Percentiles rank a stretch among this genome's conserved stretches.
phyloP scores from a whole-genome alignment of 495 filamentous ascomycete genomes.

The Pseudotulostoma volvatum region DNA sequence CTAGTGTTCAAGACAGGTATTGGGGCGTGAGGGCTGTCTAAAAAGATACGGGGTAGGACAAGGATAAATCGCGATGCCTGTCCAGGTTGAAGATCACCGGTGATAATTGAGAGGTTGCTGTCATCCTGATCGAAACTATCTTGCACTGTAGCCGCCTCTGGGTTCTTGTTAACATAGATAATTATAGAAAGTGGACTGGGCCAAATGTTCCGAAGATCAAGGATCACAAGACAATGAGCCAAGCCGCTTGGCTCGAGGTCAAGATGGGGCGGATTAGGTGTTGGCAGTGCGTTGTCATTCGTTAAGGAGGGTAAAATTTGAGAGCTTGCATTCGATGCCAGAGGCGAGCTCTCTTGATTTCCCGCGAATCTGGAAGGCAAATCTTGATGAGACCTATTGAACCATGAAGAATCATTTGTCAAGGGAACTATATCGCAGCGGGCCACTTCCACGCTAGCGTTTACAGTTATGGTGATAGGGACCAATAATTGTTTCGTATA shows the following conservation, averaged over 20 bases:
- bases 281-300: constrained; percentile 18
- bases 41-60: constrained; percentile 57
- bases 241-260: constrained; percentile 27
- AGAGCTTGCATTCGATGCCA: constrained; percentile 9
- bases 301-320: constrained; percentile 10
- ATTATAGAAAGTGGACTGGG: constrained; percentile 49
- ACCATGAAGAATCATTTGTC: constrained; percentile 37
- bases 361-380: background rate
- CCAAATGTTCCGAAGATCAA: constrained; percentile 84
- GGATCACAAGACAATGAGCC: constrained; percentile 59
- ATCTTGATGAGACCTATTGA: constrained; percentile 11
- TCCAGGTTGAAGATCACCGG: constrained; percentile 55
- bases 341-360: background rate
- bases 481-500: constrained; percentile 72
- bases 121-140: background rate
- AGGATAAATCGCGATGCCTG: constrained; percentile 63
- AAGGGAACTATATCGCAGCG: constrained; percentile 68
- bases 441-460: constrained; percentile 67
- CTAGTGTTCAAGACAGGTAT: constrained; percentile 64
- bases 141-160: constrained; percentile 4
- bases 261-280: constrained; percentile 25
- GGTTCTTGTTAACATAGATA: constrained; percentile 32
- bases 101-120: constrained; percentile 24
- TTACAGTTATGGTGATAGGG: constrained; percentile 76
- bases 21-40: constrained; percentile 56